Percentiles rank a stretch among this genome's conserved stretches.
Conservation (phyloP, 805 yeast species). For the Barnettozyma pratensis region DNA sequence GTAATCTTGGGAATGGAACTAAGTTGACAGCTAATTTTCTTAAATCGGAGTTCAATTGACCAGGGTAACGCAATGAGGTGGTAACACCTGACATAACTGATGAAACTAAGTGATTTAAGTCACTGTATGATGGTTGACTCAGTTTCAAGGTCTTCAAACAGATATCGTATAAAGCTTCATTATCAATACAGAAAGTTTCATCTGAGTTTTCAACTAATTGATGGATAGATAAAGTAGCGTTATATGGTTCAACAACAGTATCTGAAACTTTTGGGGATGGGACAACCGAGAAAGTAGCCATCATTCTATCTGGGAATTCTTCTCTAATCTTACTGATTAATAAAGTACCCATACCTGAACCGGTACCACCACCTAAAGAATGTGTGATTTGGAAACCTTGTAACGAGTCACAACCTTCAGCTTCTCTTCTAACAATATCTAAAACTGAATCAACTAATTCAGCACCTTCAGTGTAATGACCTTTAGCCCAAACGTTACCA, state of each 20-base stretch:
- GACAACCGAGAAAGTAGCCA: slow-evolving; percentile 95
- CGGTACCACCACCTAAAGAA: slow-evolving; percentile 99
- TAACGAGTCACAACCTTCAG: slow-evolving; percentile 95
- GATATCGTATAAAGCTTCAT: slow-evolving; percentile 98
- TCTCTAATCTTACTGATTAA: slow-evolving; percentile 86
- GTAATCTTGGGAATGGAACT: slow-evolving; percentile 99
- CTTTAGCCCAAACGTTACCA: slow-evolving; percentile 97
- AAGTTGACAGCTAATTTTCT: slow-evolving; percentile 98
- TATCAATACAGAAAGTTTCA: slow-evolving; percentile 98
- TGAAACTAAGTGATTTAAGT: slow-evolving; percentile 89
- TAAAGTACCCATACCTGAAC: slow-evolving; percentile 95
- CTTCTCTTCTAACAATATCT: slow-evolving; percentile 92
- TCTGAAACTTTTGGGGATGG: slow-evolving; percentile 98
- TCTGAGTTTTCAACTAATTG: slow-evolving; percentile 97
- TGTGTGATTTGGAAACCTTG: slow-evolving; percentile 97
- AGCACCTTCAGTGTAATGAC: slow-evolving; percentile 97
- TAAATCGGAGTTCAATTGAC: slow-evolving; percentile 93
- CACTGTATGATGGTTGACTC: slow-evolving; percentile 80
- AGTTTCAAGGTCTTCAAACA: slow-evolving; percentile 93
- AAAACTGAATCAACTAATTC: slow-evolving; percentile 89
- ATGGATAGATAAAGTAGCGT: slow-evolving; percentile 94
- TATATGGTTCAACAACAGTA: slow-evolving; percentile 97
- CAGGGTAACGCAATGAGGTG: slow-evolving; percentile 95
- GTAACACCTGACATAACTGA: slow-evolving; percentile 98
- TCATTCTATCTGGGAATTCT: slow-evolving; percentile 95